A percentile compares a stretch with the other conserved stretches of the same genome.
Evolutionary conservation across 2,329 filamentous ascomycete species (phyloP).

Genomic region (Chalaropsis thielavioides): DNA sequence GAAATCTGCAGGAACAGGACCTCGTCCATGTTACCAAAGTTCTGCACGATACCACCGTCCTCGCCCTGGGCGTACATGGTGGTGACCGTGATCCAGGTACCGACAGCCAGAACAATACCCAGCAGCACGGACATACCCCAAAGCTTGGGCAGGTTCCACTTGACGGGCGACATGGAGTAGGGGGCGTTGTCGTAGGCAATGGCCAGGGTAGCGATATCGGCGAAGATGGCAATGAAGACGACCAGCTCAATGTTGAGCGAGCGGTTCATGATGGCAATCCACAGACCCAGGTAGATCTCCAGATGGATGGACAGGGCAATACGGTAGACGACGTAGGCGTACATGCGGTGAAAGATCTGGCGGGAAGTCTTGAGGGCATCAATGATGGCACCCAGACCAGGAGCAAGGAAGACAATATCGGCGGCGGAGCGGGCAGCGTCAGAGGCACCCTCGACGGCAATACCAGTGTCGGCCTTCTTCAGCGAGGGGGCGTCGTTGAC

Average conservation of each 20-base stretch:
- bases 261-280: conserved; percentile 78
- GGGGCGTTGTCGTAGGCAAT: conserved; percentile 91
- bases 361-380: conserved; percentile 84
- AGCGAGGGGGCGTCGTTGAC: conserved; percentile 87
- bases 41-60: conserved; percentile 75
- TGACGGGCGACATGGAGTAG: conserved; percentile 72
- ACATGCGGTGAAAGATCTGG: conserved; percentile 95
- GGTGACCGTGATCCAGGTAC: conserved; percentile 79
- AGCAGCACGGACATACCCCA: conserved; percentile 86
- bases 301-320: conserved; percentile 84
- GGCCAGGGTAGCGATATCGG: conserved; percentile 79
- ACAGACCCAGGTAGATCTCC: conserved; percentile 80
- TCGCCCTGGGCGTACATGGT: conserved; percentile 57
- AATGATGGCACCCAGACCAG: conserved; percentile 82
- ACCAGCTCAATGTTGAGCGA: conserved; percentile 75
- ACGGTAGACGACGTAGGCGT: conserved; percentile 89
- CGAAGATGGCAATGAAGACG: conserved; percentile 90
- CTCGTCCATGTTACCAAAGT: conserved; percentile 67
- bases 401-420: conserved; percentile 86
- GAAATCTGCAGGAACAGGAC: conserved; percentile 83
- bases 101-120: conserved; percentile 64
- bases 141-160: conserved; percentile 83
- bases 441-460: conserved; percentile 83
- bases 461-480: conserved; percentile 93
- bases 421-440: conserved; percentile 83